Evolutionary conservation across 805 yeast genomes (phyloP).

Genomic region (Alloascoidea hylecoeti): DNA sequence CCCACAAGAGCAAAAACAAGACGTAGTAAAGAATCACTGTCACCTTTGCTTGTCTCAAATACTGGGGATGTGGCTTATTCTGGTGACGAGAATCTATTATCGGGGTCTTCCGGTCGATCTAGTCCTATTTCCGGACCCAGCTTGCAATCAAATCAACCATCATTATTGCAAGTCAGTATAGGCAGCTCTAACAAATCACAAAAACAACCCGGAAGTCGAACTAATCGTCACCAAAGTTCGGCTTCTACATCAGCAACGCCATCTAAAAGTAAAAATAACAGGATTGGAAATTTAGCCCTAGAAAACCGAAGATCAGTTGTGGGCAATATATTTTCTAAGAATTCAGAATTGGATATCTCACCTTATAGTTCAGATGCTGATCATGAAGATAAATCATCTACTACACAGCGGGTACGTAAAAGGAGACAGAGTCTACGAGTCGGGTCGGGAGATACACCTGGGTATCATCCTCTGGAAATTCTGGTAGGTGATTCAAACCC

Average conservation of each 20-base stretch:
- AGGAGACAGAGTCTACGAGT: constrained; percentile 38
- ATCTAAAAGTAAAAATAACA: neutral
- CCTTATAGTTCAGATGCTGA: constrained; percentile 53
- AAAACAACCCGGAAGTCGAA: constrained; percentile 7
- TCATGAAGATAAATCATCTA: constrained; percentile 39
- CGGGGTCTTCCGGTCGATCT: neutral
- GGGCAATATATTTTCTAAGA: neutral
- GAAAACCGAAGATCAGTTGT: too few relatives aligned
- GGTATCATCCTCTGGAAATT: constrained; percentile 35
- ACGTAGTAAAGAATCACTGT: too few relatives aligned
- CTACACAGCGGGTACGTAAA: constrained; percentile 36
- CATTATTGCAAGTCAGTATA: constrained; percentile 1
- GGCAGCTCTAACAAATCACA: constrained; percentile 2
- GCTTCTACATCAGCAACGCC: too few relatives aligned
- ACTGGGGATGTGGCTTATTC: too few relatives aligned
- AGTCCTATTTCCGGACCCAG: neutral
- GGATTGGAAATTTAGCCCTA: neutral
- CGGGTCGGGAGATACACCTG: constrained; percentile 12
- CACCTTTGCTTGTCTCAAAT: too few relatives aligned
- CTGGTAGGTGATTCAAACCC: constrained; percentile 83
- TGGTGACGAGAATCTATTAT: too few relatives aligned
- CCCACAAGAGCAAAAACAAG: too few relatives aligned
- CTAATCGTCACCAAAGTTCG: too few relatives aligned
- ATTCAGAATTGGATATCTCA: constrained; percentile 13
- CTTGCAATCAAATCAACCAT: neutral